Evolutionary conservation across 202 grass and related monocot species (phyloP).

Genomic region (Panicum virgatum): DNA sequence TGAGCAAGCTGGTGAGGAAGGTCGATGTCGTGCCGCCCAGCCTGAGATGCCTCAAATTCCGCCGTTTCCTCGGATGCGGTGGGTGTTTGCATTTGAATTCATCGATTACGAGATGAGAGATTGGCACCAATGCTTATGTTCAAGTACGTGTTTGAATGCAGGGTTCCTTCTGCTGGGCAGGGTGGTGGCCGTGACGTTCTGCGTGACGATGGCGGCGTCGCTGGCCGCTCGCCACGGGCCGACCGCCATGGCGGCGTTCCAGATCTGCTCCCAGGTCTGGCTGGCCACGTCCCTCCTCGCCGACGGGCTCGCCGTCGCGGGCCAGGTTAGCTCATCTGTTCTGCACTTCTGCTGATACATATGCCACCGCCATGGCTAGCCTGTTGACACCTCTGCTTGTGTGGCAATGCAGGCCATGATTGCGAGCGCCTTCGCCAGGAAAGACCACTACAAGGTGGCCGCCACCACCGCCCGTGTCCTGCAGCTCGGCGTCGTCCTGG

Average conservation of each 20-base stretch:
- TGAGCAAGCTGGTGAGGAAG: constrained; percentile 63
- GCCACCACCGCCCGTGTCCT: constrained; percentile 74
- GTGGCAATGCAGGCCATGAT: constrained; percentile 68
- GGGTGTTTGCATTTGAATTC: constrained; percentile 33
- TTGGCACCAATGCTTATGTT: no score
- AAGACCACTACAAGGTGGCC: constrained; percentile 65
- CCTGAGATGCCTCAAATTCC: constrained; percentile 75
- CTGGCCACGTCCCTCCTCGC: constrained; percentile 90
- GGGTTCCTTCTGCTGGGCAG: constrained; percentile 83
- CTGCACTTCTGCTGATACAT: not conserved
- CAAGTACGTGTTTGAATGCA: not conserved
- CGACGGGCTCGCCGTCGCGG: constrained; percentile 85
- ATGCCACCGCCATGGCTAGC: not conserved
- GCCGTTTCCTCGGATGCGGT: constrained; percentile 92
- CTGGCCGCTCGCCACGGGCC: constrained; percentile 77
- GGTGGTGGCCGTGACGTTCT: constrained; percentile 90
- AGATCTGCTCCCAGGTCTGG: constrained; percentile 90
- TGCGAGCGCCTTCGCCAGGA: constrained; percentile 70
- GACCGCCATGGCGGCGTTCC: constrained; percentile 81
- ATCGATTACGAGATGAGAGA: not conserved
- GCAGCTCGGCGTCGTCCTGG: constrained; percentile 88
- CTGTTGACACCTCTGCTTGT: not conserved
- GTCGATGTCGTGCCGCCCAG: constrained; percentile 77
- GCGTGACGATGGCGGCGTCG: constrained; percentile 80
- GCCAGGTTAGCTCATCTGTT: constrained; percentile 56